A percentile compares a stretch with the other conserved stretches of the same genome.
Evolutionary conservation across 805 yeast genomes (phyloP).

Genomic region (Candida multigemmis): DNA sequence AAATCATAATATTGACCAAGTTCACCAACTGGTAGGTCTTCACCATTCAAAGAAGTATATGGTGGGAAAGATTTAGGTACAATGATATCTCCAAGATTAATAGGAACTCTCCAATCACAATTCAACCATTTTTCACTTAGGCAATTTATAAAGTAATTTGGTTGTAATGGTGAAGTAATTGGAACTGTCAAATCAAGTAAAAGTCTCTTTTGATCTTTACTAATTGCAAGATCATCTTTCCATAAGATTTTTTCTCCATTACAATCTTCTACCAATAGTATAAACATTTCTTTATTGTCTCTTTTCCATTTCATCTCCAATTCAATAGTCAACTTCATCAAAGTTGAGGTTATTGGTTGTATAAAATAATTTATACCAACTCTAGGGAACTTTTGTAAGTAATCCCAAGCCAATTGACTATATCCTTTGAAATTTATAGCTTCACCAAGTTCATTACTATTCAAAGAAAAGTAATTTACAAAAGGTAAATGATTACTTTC

Average conservation of each 20-base stretch:
- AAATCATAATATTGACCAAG: constrained; percentile 41
- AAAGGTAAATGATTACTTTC: constrained; percentile 83
- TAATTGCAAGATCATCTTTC: constrained; percentile 44
- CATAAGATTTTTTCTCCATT: constrained; percentile 72
- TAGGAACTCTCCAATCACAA: constrained; percentile 54
- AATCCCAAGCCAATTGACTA: constrained; percentile 51
- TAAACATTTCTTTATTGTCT: constrained; percentile 63
- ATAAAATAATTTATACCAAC: constrained; percentile 48
- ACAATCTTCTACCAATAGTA: constrained; percentile 70
- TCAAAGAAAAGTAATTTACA: constrained; percentile 62
- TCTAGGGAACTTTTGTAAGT: constrained; percentile 67
- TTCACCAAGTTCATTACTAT: constrained; percentile 72
- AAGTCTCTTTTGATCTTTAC: constrained; percentile 41
- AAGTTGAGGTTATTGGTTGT: constrained; percentile 70
- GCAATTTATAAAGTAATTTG: constrained; percentile 64
- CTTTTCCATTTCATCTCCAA: constrained; percentile 70
- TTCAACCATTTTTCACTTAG: constrained; percentile 84
- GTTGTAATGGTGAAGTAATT: constrained; percentile 46
- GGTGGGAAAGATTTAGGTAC: constrained; percentile 60
- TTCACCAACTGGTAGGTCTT: constrained; percentile 39
- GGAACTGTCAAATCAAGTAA: constrained; percentile 59
- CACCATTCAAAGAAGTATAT: constrained; percentile 47
- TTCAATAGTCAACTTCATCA: constrained; percentile 59
- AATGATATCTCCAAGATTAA: constrained; percentile 41
- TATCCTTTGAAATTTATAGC: constrained; percentile 65